Conservation (phyloP, 1,284 basidiomycete species). For the Trametes sp. region DNA sequence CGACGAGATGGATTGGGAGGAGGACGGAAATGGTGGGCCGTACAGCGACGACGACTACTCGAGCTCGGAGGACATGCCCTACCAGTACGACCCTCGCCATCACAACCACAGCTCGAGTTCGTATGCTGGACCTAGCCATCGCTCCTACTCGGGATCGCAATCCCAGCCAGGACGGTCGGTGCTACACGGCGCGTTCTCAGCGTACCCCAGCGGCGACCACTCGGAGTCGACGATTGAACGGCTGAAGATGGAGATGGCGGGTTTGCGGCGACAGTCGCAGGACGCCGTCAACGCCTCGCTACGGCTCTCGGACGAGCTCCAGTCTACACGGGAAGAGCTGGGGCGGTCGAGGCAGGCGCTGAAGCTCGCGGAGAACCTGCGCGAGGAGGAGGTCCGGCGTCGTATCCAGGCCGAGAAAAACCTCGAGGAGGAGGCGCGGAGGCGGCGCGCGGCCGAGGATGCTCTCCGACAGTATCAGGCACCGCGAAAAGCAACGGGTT, state of each 20-base stretch:
- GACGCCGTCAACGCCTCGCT: slow-evolving; percentile 69
- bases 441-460: slow-evolving; percentile 61
- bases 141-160: slow-evolving; percentile 24
- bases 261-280: slow-evolving; percentile 65
- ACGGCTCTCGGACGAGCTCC: slow-evolving; percentile 69
- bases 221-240: slow-evolving; percentile 54
- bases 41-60: slow-evolving; percentile 52
- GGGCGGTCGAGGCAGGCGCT: slow-evolving; percentile 59
- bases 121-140: slow-evolving; percentile 31
- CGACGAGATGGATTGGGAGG: slow-evolving; percentile 41
- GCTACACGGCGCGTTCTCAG: slow-evolving; percentile 39
- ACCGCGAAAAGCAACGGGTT: slow-evolving; percentile 33
- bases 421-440: slow-evolving; percentile 57
- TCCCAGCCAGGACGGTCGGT: slow-evolving; percentile 28
- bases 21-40: slow-evolving; percentile 25
- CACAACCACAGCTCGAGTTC: slow-evolving; percentile 41
- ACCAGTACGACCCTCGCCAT: slow-evolving; percentile 52
- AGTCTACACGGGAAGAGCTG: slow-evolving; percentile 65
- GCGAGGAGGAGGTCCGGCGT: slow-evolving; percentile 66
- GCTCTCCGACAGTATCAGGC: slow-evolving; percentile 42
- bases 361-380: slow-evolving; percentile 57
- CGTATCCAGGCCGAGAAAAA: slow-evolving; percentile 64
- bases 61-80: slow-evolving; percentile 66
- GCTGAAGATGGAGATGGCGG: slow-evolving; percentile 67
- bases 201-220: slow-evolving; percentile 29